A percentile compares a stretch with the other conserved stretches of the same genome.
Evolutionary conservation across 2,329 filamentous ascomycete species (phyloP).

Genomic region (Fusarium keratoplasticum): DNA sequence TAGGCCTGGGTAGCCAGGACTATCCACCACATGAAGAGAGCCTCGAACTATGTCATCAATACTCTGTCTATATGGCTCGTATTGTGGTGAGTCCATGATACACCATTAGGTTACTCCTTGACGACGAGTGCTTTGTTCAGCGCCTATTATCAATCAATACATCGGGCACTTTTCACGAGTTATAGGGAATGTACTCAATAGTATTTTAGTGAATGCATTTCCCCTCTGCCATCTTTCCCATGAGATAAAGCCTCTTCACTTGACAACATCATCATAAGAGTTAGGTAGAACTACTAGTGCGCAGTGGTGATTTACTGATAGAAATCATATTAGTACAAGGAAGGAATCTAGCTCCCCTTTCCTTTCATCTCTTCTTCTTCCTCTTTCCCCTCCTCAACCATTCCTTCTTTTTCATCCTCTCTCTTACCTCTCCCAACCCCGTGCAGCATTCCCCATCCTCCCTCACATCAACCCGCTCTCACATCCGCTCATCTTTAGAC

Average conservation of each 20-base stretch:
- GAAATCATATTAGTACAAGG: background rate
- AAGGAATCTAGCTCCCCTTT: background rate
- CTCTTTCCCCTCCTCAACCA: background rate
- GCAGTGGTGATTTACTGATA: too few relatives aligned
- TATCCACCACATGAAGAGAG: background rate
- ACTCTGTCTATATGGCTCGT: background rate
- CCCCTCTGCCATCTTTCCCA: background rate
- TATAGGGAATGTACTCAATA: background rate
- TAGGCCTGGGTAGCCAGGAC: too few relatives aligned
- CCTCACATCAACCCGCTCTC: background rate
- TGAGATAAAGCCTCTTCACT: background rate
- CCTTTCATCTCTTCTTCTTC: background rate
- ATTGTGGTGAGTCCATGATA: background rate
- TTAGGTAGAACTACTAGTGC: background rate
- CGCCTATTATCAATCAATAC: background rate
- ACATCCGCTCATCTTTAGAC: background rate
- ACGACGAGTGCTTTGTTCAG: background rate
- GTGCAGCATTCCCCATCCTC: background rate
- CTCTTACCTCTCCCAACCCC: background rate
- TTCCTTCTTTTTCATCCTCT: background rate
- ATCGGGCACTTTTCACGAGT: background rate
- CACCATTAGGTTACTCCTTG: background rate
- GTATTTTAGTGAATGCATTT: background rate
- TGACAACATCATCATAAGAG: background rate
- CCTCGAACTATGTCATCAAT: background rate